These are phyloP conservation scores for Fusarium austroafricanum DNA, from an alignment of 2,329 filamentous ascomycete genomes.

Conservation along the genomic window DNA sequence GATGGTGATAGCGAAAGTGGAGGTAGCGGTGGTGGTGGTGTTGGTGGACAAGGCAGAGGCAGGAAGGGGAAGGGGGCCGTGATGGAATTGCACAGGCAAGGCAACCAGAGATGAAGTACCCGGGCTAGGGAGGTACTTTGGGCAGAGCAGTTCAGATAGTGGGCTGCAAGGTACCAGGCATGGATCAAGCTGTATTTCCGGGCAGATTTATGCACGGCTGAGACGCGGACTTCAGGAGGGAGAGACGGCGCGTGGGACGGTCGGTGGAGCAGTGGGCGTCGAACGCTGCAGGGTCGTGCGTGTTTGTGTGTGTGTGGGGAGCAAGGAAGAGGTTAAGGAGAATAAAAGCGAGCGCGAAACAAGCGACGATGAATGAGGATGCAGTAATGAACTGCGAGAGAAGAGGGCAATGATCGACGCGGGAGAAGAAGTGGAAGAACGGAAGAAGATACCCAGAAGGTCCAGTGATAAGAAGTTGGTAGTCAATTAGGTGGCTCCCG, in stretches of 20 bases:
- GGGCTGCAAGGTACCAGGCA: slow-evolving; percentile 35
- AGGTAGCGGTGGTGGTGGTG: slow-evolving; percentile 30
- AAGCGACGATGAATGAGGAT: slow-evolving; percentile 22
- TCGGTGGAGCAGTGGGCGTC: slow-evolving; percentile 44
- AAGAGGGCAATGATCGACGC: slow-evolving; percentile 20
- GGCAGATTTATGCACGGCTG: slow-evolving; percentile 48
- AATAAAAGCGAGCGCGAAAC: slow-evolving; percentile 32
- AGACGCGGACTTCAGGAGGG: slow-evolving; percentile 48
- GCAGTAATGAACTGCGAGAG: neutral
- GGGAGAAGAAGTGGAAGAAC: slow-evolving; percentile 14
- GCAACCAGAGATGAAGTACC: slow-evolving; percentile 32
- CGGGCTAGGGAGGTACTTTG: slow-evolving; percentile 32
- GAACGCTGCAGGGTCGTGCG: slow-evolving; percentile 38
- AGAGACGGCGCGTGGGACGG: slow-evolving; percentile 47
- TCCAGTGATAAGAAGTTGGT: neutral
- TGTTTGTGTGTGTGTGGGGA: slow-evolving; percentile 34
- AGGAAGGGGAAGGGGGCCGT: slow-evolving; percentile 37
- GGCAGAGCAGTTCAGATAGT: slow-evolving; percentile 23
- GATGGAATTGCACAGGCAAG: slow-evolving; percentile 39
- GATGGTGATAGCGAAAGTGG: slow-evolving; percentile 41
- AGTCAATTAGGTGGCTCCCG: neutral
- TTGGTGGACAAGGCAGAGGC: slow-evolving; percentile 33
- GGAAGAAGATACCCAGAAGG: slow-evolving; percentile 16
- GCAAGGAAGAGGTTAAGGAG: slow-evolving; percentile 1
- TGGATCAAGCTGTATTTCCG: slow-evolving; percentile 34